These are phyloP conservation scores for Botrytis fragariae DNA, from an alignment of 2,329 filamentous ascomycete species.

Conservation along the genomic window DNA sequence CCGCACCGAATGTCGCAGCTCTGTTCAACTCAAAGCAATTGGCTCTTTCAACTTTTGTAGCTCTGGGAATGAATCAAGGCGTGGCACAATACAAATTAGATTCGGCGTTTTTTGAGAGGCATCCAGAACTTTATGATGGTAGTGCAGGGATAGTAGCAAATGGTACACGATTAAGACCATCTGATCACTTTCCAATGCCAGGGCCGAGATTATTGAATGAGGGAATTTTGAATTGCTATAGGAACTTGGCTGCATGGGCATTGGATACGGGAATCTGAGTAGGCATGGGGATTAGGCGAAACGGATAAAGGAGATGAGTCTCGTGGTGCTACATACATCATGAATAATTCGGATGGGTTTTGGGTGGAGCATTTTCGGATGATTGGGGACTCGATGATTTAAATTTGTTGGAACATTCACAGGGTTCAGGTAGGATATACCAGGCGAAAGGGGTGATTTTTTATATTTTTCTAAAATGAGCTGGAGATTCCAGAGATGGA, in stretches of 20 bases:
- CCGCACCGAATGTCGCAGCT: slow-evolving; percentile 8
- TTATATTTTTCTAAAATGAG: background rate
- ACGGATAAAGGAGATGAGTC: background rate
- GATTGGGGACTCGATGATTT: background rate
- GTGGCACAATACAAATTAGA: slow-evolving; percentile 12
- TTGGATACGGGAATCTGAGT: background rate
- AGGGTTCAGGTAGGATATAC: background rate
- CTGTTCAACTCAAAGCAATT: slow-evolving; percentile 1
- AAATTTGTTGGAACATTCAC: background rate
- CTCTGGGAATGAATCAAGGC: slow-evolving; percentile 3
- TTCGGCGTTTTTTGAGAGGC: slow-evolving; percentile 6
- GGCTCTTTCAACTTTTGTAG: slow-evolving; percentile 4
- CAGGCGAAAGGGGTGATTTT: background rate
- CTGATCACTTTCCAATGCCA: background rate
- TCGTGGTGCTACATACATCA: background rate
- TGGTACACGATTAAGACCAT: slow-evolving; percentile 11
- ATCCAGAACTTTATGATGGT: slow-evolving; percentile 20
- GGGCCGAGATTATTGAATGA: background rate
- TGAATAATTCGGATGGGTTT: background rate
- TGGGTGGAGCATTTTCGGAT: background rate
- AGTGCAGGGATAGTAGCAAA: background rate
- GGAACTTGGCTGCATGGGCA: background rate
- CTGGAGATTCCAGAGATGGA: background rate
- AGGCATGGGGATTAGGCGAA: background rate
- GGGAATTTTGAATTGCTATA: background rate